phyloP scores from a whole-genome alignment of 257 asterid species.

The Salvia hispanica region DNA sequence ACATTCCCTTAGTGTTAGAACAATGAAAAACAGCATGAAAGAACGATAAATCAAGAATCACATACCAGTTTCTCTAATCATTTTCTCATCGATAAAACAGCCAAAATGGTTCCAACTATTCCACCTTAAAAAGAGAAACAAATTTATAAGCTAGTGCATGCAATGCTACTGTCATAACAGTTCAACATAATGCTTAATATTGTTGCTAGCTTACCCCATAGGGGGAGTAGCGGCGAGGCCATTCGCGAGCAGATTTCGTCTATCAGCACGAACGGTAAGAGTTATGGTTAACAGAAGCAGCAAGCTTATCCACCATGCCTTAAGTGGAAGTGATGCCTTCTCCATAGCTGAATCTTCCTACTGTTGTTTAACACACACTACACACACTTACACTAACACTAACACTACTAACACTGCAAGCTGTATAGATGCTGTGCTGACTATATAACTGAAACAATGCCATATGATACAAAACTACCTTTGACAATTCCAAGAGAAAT shows the following conservation, averaged over 20 bases:
- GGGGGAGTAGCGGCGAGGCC: slow-evolving; percentile 62
- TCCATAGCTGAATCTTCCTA: slow-evolving; percentile 23
- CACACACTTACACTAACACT: not conserved
- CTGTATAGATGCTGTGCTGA: too few species aligned
- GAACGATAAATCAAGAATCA: not conserved
- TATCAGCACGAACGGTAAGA: not conserved
- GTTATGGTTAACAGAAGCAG: slow-evolving; percentile 11
- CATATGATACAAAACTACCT: too few species aligned
- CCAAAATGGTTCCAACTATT: slow-evolving; percentile 90
- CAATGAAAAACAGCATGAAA: not conserved
- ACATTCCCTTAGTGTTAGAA: not conserved
- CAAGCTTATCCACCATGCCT: not conserved
- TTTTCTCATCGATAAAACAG: slow-evolving; percentile 67
- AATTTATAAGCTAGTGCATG: not conserved
- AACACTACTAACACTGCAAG: too few species aligned
- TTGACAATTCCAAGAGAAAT: too few species aligned
- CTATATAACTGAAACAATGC: too few species aligned
- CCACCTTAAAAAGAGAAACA: slow-evolving; percentile 53
- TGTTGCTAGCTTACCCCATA: slow-evolving; percentile 41
- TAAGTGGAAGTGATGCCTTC: not conserved
- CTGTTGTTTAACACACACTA: too few species aligned
- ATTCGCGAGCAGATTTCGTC: slow-evolving; percentile 41
- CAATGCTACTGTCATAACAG: too few species aligned
- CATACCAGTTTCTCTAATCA: slow-evolving; percentile 74
- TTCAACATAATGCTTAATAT: too few species aligned